These are phyloP conservation scores for Populus ilicifolia DNA, from an alignment of 345 rosid species.

Conservation along the genomic window DNA sequence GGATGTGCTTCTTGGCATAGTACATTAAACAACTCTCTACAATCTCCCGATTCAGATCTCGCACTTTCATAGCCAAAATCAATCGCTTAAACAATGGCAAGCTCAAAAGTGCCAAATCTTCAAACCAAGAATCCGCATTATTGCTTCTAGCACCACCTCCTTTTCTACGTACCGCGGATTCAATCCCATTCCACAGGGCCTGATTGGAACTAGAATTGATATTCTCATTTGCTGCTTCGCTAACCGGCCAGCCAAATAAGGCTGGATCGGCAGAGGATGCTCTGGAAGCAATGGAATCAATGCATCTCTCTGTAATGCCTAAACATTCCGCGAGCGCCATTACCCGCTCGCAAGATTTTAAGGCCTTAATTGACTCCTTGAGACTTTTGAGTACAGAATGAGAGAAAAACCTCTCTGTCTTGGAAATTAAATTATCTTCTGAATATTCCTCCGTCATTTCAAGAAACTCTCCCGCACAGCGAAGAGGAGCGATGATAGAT, in stretches of 20 bases:
- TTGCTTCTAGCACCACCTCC: slow-evolving; percentile 10
- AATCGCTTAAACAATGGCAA: slow-evolving; percentile 50
- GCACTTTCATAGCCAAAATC: slow-evolving; percentile 55
- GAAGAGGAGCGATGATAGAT: slow-evolving; percentile 65
- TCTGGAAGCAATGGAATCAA: slow-evolving; percentile 55
- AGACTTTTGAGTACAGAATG: slow-evolving; percentile 64
- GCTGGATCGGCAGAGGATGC: slow-evolving; percentile 70
- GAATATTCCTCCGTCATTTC: slow-evolving; percentile 87
- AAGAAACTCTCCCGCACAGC: slow-evolving; percentile 81
- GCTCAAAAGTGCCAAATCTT: slow-evolving; percentile 58
- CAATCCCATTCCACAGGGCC: slow-evolving; percentile 53
- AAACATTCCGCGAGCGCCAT: slow-evolving; percentile 48
- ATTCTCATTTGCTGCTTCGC: slow-evolving; percentile 31
- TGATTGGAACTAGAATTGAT: slow-evolving; percentile 27
- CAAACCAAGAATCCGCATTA: slow-evolving; percentile 59
- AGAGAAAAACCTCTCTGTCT: slow-evolving; percentile 62
- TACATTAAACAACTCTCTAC: slow-evolving; percentile 74
- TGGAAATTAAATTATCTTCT: slow-evolving; percentile 68
- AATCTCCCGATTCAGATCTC: slow-evolving; percentile 55
- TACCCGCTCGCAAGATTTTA: slow-evolving; percentile 73
- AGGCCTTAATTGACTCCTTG: slow-evolving; percentile 65
- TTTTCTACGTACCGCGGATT: slow-evolving; percentile 40
- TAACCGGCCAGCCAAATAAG: slow-evolving; percentile 92
- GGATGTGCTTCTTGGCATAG: slow-evolving; percentile 75
- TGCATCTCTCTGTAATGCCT: slow-evolving; percentile 59